phyloP scores from a whole-genome alignment of 805 yeast species.

The Yamadazyma ubonensis region DNA sequence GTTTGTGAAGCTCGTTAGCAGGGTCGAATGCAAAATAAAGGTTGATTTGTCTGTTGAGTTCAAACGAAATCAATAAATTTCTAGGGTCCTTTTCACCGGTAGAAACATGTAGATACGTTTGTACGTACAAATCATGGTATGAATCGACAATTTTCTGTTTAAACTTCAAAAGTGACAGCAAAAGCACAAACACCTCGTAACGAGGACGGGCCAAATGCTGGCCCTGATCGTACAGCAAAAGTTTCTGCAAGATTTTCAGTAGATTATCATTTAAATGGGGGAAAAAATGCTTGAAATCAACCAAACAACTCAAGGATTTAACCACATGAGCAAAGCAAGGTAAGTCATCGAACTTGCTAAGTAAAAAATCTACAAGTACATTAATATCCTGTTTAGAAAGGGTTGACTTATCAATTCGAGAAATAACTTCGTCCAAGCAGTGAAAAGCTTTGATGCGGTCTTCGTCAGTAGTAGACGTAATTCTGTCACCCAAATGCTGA shows the following conservation, averaged over 20 bases:
- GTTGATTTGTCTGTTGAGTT: constrained; percentile 50
- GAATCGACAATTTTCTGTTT: constrained; percentile 20
- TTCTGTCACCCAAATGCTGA: constrained; percentile 55
- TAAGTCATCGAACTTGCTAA: constrained; percentile 67
- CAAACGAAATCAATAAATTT: constrained; percentile 72
- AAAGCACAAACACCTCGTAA: constrained; percentile 53
- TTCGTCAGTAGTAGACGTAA: constrained; percentile 58
- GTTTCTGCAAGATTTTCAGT: constrained; percentile 34
- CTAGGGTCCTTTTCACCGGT: constrained; percentile 94
- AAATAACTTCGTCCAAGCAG: constrained; percentile 41
- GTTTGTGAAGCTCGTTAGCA: constrained; percentile 32
- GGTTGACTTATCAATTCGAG: constrained; percentile 21
- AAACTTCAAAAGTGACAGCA: constrained; percentile 33
- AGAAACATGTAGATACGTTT: constrained; percentile 65
- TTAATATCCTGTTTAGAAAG: constrained; percentile 46
- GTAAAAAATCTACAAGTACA: constrained; percentile 56
- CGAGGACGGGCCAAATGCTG: constrained; percentile 63
- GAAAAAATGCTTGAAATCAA: constrained; percentile 50
- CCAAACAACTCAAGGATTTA: constrained; percentile 52
- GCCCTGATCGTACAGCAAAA: constrained; percentile 52
- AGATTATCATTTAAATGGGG: constrained; percentile 29
- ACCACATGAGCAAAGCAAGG: constrained; percentile 52
- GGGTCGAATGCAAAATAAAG: constrained; percentile 30
- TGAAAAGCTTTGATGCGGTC: constrained; percentile 48
- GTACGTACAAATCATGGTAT: constrained; percentile 44